Conservation (phyloP, 768 basidiomycete genomes). For the Sarcomyxa edulis region DNA sequence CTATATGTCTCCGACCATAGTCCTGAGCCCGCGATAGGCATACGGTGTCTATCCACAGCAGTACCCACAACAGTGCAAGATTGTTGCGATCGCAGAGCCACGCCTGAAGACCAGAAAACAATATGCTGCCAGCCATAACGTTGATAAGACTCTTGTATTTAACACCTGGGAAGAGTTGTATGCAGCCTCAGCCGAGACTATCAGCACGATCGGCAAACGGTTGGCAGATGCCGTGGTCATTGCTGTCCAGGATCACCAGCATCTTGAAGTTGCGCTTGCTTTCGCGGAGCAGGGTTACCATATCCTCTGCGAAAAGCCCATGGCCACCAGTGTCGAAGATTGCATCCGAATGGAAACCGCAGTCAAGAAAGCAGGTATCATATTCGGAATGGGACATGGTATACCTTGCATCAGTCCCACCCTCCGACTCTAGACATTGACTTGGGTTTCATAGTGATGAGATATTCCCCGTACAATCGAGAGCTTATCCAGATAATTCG, state of each 20-base stretch:
- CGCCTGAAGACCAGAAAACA: constrained; percentile 55
- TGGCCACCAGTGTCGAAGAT: constrained; percentile 72
- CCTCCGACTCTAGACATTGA: background rate
- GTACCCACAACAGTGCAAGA: constrained; percentile 59
- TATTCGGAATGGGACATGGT: constrained; percentile 91
- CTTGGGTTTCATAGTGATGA: constrained; percentile 52
- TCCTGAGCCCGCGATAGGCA: constrained; percentile 26
- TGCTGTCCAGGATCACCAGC: constrained; percentile 77
- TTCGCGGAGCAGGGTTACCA: constrained; percentile 83
- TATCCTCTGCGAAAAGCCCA: constrained; percentile 90
- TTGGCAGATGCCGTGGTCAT: constrained; percentile 82
- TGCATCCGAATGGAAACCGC: constrained; percentile 73
- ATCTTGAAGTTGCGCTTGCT: constrained; percentile 65
- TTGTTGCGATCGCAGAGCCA: constrained; percentile 86
- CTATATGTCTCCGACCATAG: background rate
- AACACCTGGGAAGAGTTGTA: constrained; percentile 66
- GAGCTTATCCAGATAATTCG: constrained; percentile 66
- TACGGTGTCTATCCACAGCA: constrained; percentile 62
- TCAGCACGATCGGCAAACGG: constrained; percentile 57
- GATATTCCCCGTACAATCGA: constrained; percentile 80
- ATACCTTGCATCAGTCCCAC: constrained; percentile 15
- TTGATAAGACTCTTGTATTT: constrained; percentile 71
- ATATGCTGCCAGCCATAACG: constrained; percentile 50
- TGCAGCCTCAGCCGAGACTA: constrained; percentile 60
- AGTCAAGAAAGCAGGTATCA: constrained; percentile 60